phyloP scores from a whole-genome alignment of 1,284 basidiomycete genomes.

The Phellopilus nigrolimitatus region DNA sequence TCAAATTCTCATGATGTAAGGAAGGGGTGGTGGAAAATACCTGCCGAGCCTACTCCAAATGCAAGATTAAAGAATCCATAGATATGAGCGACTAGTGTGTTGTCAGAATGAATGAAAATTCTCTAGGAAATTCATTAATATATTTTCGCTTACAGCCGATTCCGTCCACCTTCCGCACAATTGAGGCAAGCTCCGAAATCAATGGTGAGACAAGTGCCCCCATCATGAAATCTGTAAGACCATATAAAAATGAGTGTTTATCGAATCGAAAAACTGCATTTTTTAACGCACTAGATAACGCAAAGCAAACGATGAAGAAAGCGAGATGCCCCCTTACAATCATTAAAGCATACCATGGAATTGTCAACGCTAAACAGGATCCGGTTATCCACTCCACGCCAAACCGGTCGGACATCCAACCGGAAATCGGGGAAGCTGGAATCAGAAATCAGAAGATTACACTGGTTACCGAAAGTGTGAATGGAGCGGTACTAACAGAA shows the following conservation, averaged over 20 bases:
- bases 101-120: constrained; percentile 20
- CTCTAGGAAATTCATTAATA: no score
- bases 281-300: constrained; percentile 48
- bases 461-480: not conserved
- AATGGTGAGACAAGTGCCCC: constrained; percentile 54
- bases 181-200: constrained; percentile 58
- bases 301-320: constrained; percentile 58
- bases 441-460: constrained; percentile 6
- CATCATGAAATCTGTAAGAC: constrained; percentile 49
- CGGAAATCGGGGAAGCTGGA: constrained; percentile 57
- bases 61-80: constrained; percentile 67
- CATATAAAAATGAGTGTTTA: not conserved
- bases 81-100: constrained; percentile 51
- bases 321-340: constrained; percentile 47
- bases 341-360: constrained; percentile 67
- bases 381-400: constrained; percentile 57
- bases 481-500: constrained; percentile 46
- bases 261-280: constrained; percentile 11
- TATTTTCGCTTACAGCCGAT: constrained; percentile 53
- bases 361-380: constrained; percentile 43
- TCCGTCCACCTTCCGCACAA: constrained; percentile 49
- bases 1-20: constrained; percentile 15
- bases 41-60: constrained; percentile 56
- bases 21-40: constrained; percentile 28
- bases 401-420: constrained; percentile 55